A percentile compares a stretch with the other conserved stretches of the same genome.
Conservation (phyloP, 345 rosid species). For the Boechera retrofracta region DNA sequence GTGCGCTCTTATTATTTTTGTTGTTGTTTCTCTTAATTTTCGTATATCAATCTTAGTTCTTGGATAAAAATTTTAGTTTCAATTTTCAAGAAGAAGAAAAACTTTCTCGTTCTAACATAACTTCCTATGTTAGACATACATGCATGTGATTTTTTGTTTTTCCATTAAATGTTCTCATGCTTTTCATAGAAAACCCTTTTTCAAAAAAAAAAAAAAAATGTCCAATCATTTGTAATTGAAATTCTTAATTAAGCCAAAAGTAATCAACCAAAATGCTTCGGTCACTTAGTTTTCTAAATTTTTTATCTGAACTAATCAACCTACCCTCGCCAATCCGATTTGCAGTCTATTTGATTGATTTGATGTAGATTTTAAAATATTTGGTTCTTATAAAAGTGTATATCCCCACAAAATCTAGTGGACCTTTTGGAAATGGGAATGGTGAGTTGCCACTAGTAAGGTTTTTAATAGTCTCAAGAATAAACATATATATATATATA, state of each 20-base stretch:
- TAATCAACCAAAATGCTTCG: background rate
- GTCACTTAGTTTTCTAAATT: background rate
- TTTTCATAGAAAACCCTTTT: no score
- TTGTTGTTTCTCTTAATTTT: background rate
- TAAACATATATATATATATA: background rate
- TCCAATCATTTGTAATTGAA: background rate
- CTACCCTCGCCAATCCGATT: background rate
- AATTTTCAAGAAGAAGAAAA: background rate
- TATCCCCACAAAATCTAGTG: background rate
- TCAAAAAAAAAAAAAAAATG: background rate
- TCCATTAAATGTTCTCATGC: background rate
- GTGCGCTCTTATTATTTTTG: background rate
- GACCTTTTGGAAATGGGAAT: slow-evolving; percentile 18
- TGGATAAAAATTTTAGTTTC: background rate
- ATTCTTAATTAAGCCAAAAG: background rate
- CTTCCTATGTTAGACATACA: background rate
- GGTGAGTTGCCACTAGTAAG: background rate
- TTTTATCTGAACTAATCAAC: background rate
- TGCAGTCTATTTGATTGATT: background rate
- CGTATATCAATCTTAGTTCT: background rate
- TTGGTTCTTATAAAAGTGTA: background rate
- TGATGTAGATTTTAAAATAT: background rate
- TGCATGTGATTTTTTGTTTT: background rate
- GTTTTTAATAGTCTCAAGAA: background rate
- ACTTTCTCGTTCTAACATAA: background rate